Evolutionary conservation across 768 basidiomycete species (phyloP), one percentile per base, ranked within the genome.

Genomic region (Boletus subparvulus): DNA sequence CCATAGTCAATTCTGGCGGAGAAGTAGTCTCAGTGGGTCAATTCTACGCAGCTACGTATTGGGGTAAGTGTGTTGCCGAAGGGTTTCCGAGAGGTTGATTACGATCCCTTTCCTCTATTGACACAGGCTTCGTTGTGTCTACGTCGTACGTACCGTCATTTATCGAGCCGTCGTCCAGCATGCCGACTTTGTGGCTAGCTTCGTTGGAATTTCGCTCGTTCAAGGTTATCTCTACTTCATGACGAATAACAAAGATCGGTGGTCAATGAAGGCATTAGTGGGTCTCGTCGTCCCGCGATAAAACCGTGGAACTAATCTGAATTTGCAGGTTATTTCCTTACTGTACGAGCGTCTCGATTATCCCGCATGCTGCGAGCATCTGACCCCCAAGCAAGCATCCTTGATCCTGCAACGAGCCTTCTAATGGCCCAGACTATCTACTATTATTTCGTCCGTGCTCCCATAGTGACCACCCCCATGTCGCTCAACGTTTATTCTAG

Each of bases 151-250:
- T 56, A 37, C 16, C 17, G 6, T 45, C 33, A 26, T 49, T n/a
- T 24, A 41, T 30, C 36, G n/a, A 42, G 21, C 8, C 26, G 6
- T 41, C 16, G n/a, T 45, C 24, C 30, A 28, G 12, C 33, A n/a
- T 30, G 21, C 35, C 51, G 28, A 63, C 4, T 24, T 24, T 46
- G 32, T 52, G 14, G 3, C 14, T 10, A 63, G 62, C 37, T 51
- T 63, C 10, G 61, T 63, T n/a, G 62, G 62, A 5, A 63, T 63
- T 26, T 63, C 62, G 24, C 47, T 63, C 21, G 62, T 63, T 35
- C 62, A 63, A 60, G 62, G 61, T 7, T 63, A 63, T 33, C 50
- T 63, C 19, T 63, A 63, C 37, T 63, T 59, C 54, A 54, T 51
- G 43, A 55, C 19, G 21, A 46, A 60, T 17, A 63, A 50, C 48